phyloP scores from a whole-genome alignment of 768 basidiomycete genomes.

The Pilatotrama ljubarskyi region DNA sequence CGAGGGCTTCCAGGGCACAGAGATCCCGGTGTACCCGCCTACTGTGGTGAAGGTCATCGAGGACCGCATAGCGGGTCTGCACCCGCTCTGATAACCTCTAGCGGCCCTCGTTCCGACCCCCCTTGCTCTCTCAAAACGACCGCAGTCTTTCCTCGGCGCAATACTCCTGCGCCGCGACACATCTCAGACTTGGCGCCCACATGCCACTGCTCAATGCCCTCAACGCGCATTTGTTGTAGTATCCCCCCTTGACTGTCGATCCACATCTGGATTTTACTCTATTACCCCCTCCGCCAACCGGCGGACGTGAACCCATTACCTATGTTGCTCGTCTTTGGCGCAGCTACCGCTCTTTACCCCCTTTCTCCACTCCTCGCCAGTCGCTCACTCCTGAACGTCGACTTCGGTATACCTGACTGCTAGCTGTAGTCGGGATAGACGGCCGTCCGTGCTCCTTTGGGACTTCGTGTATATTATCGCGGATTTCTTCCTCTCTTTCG shows the following conservation, averaged over 20 bases:
- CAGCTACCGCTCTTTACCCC: neutral
- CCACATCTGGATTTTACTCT: no score
- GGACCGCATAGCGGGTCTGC: conserved; percentile 50
- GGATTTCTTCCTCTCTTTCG: neutral
- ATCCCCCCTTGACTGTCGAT: neutral
- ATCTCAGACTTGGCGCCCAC: neutral
- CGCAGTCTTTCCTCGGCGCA: neutral
- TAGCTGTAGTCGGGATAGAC: no score
- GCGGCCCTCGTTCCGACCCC: neutral
- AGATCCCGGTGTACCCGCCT: conserved; percentile 73
- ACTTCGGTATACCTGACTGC: no score
- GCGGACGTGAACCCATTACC: no score
- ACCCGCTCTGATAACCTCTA: conserved; percentile 15
- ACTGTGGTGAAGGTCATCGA: conserved; percentile 70
- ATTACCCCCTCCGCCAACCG: neutral
- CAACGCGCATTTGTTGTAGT: conserved; percentile 4
- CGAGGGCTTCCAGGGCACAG: conserved; percentile 79
- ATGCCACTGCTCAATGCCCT: conserved; percentile 1
- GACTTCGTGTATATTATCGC: conserved; percentile 11
- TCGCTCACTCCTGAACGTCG: no score
- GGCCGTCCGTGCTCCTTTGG: neutral
- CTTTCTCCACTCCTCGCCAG: no score
- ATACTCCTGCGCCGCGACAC: conserved; percentile 1
- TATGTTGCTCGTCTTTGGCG: no score
- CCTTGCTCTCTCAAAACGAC: neutral